Evolutionary conservation across 192 early-diverging fungal genomes (phyloP).

Genomic region (Backusella psychrophila): DNA sequence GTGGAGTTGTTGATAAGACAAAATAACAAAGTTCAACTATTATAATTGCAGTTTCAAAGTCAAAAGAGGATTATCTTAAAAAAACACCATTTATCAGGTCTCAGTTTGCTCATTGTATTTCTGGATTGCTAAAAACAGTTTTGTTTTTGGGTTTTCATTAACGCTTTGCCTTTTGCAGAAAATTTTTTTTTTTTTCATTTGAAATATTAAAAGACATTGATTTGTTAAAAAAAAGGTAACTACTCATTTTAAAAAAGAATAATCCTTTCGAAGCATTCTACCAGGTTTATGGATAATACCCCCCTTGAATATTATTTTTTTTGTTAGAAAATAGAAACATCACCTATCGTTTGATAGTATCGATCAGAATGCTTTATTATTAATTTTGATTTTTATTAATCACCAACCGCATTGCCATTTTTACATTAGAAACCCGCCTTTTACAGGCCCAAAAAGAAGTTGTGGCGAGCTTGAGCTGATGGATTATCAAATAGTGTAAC

Average conservation of each 20-base stretch:
- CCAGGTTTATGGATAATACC: not conserved
- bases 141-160: not conserved
- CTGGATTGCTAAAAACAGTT: not conserved
- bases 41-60: not conserved
- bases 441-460: not conserved
- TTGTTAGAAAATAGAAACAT: not conserved
- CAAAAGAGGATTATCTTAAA: not conserved
- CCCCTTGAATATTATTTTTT: not conserved
- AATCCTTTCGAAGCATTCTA: not conserved
- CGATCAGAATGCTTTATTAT: not conserved
- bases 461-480: not conserved
- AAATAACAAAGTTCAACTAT: not conserved
- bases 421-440: not conserved
- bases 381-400: not conserved
- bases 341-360: not conserved
- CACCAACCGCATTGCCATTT: not conserved
- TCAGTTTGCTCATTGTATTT: not conserved
- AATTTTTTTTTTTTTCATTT: not conserved
- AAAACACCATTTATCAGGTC: not conserved
- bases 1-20: not conserved
- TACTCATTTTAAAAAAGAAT: not conserved
- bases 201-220: not conserved
- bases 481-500: conserved; percentile 1
- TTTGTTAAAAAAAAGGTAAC: not conserved
- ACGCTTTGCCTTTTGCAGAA: not conserved